These are phyloP conservation scores for Fusarium neocosmosporiellum DNA, from an alignment of 2,329 filamentous ascomycete genomes.

Conservation along the genomic window DNA sequence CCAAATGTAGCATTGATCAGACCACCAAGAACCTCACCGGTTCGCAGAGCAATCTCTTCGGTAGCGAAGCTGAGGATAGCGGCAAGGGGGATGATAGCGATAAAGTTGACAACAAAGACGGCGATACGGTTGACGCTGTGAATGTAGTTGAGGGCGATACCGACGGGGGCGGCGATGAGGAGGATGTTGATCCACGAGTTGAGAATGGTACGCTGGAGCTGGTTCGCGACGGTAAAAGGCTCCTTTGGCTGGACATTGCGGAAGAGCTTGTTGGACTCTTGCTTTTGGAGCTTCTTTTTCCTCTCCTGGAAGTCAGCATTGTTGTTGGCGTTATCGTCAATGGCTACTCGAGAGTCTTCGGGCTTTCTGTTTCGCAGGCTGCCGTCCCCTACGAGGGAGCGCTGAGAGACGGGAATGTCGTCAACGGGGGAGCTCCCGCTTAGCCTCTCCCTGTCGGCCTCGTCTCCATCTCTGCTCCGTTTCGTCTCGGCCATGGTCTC, in stretches of 20 bases:
- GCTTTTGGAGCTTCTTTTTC: constrained; percentile 49
- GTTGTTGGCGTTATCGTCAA: constrained; percentile 10
- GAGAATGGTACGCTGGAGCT: constrained; percentile 79
- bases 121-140: constrained; percentile 65
- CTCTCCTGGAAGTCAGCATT: constrained; percentile 41
- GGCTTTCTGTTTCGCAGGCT: constrained; percentile 48
- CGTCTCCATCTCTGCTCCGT: constrained; percentile 30
- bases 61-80: constrained; percentile 89
- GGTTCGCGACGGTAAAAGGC: constrained; percentile 70
- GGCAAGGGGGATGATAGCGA: constrained; percentile 91
- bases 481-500: constrained; percentile 38
- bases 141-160: constrained; percentile 79
- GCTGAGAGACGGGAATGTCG: constrained; percentile 34
- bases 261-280: constrained; percentile 57
- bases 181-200: constrained; percentile 90
- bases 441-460: constrained; percentile 33
- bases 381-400: constrained; percentile 30
- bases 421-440: constrained; percentile 28
- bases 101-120: constrained; percentile 90
- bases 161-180: constrained; percentile 80
- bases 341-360: constrained; percentile 29
- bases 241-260: constrained; percentile 61
- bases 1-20: constrained; percentile 92
- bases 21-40: constrained; percentile 88
- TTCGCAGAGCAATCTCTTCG: constrained; percentile 85